A percentile compares a stretch with the other conserved stretches of the same genome.
phyloP scores from a whole-genome alignment of 306 rosid genomes.

The Cotoneaster glaucophyllus region DNA sequence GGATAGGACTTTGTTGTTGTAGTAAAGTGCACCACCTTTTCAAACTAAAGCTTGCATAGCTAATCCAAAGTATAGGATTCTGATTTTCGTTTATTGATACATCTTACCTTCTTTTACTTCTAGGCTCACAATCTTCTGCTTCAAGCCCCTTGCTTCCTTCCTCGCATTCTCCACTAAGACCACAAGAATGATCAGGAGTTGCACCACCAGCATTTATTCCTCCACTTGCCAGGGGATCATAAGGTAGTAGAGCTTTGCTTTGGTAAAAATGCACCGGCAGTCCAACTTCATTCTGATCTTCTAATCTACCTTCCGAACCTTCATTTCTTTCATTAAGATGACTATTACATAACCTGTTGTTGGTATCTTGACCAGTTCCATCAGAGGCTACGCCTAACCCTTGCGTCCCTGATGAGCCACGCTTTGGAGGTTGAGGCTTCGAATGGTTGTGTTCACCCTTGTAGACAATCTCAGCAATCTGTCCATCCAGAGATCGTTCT shows the following conservation, averaged over 20 bases:
- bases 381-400: constrained; percentile 45
- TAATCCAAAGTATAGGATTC: not conserved
- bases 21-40: not conserved
- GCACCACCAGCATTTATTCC: constrained; percentile 27
- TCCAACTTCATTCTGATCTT: constrained; percentile 39
- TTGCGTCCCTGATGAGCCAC: constrained; percentile 45
- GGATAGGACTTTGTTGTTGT: not conserved
- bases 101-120: constrained; percentile 62
- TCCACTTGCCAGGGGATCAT: constrained; percentile 29
- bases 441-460: constrained; percentile 91
- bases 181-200: constrained; percentile 52
- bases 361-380: constrained; percentile 43
- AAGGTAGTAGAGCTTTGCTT: constrained; percentile 27
- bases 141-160: constrained; percentile 60
- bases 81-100: not conserved
- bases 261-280: constrained; percentile 24
- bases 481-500: constrained; percentile 86
- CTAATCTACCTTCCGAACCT: constrained; percentile 42
- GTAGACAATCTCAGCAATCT: constrained; percentile 88
- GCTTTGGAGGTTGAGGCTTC: constrained; percentile 74
- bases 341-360: constrained; percentile 24
- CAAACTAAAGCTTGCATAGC: not conserved
- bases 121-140: constrained; percentile 47
- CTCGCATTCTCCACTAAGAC: constrained; percentile 61
- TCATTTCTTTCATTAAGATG: constrained; percentile 46